Conservation (phyloP, 805 yeast genomes). For the Lipomyces yamanashiensis region DNA sequence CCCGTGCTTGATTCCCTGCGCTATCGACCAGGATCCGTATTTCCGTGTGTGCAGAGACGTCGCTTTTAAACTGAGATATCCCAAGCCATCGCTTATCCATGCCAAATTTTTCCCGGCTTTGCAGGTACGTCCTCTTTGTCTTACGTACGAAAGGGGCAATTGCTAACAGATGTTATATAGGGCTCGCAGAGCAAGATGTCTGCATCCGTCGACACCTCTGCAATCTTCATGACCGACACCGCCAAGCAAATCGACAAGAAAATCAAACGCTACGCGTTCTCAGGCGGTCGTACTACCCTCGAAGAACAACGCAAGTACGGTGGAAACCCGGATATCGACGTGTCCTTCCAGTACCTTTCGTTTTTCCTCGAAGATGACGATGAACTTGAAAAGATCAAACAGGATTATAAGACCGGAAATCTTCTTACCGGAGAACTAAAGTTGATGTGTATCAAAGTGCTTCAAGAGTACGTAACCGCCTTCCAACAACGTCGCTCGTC, state of each 20-base stretch:
- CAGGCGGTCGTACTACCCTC: conserved; percentile 85
- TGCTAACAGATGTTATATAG: conserved; percentile 55
- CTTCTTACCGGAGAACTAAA: conserved; percentile 92
- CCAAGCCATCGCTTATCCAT: conserved; percentile 91
- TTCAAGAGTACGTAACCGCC: conserved; percentile 75
- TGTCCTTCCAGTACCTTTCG: conserved; percentile 88
- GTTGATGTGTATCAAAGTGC: conserved; percentile 75
- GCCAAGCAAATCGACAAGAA: conserved; percentile 90
- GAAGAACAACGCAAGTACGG: conserved; percentile 92
- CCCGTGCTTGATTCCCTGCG: conserved; percentile 97
- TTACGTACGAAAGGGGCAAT: not conserved
- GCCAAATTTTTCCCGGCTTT: conserved; percentile 94
- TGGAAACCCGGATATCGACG: conserved; percentile 94
- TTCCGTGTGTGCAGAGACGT: conserved; percentile 97
- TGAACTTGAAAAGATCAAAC: conserved; percentile 63
- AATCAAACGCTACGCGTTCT: conserved; percentile 93
- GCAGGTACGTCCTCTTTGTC: conserved; percentile 17
- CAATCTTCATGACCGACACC: conserved; percentile 95
- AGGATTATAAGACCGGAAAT: conserved; percentile 76
- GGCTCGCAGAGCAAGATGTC: conserved; percentile 97
- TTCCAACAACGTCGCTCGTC: conserved; percentile 80
- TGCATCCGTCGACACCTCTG: conserved; percentile 86
- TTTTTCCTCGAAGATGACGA: conserved; percentile 91
- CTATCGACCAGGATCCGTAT: conserved; percentile 98
- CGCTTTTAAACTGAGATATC: conserved; percentile 85